Percentiles rank a stretch among this genome's conserved stretches.
Conservation (phyloP, 257 asterid genomes). For the Penstemon davidsonii region DNA sequence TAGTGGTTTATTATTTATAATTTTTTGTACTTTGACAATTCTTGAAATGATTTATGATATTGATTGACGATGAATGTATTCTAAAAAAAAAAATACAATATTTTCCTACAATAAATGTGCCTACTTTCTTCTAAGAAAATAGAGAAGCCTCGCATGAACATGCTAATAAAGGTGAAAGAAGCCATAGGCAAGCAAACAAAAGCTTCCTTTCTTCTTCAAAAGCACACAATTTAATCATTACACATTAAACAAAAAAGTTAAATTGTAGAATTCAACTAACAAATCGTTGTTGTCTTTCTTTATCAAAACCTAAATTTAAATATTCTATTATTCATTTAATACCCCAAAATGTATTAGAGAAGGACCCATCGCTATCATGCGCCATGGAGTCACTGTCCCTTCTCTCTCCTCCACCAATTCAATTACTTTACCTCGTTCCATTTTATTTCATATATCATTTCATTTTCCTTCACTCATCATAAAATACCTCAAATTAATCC, state of each 20-base stretch:
- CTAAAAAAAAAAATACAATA: no score
- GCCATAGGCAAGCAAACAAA: slow-evolving; percentile 37
- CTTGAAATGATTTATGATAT: no score
- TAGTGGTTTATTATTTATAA: no score
- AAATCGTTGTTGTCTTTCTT: not conserved
- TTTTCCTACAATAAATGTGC: no score
- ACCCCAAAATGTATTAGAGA: slow-evolving; percentile 20
- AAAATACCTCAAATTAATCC: not conserved
- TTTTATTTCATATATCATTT: slow-evolving; percentile 12
- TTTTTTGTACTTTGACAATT: no score
- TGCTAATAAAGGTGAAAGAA: slow-evolving; percentile 26
- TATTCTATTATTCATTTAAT: not conserved
- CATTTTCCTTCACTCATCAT: slow-evolving; percentile 20
- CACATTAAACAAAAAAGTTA: slow-evolving; percentile 6
- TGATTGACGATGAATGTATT: no score
- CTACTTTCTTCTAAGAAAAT: no score
- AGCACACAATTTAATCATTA: slow-evolving; percentile 20
- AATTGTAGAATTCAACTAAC: not conserved
- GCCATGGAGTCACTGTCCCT: slow-evolving; percentile 40
- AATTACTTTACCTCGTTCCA: slow-evolving; percentile 10
- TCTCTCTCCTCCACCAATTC: slow-evolving; percentile 2
- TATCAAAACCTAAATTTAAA: not conserved
- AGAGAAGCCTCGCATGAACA: no score
- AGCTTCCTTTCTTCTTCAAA: slow-evolving; percentile 41
- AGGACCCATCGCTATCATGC: slow-evolving; percentile 45